These are phyloP conservation scores for Fusarium brevicatenulatum DNA, from an alignment of 2,329 filamentous ascomycete species.

Conservation along the genomic window DNA sequence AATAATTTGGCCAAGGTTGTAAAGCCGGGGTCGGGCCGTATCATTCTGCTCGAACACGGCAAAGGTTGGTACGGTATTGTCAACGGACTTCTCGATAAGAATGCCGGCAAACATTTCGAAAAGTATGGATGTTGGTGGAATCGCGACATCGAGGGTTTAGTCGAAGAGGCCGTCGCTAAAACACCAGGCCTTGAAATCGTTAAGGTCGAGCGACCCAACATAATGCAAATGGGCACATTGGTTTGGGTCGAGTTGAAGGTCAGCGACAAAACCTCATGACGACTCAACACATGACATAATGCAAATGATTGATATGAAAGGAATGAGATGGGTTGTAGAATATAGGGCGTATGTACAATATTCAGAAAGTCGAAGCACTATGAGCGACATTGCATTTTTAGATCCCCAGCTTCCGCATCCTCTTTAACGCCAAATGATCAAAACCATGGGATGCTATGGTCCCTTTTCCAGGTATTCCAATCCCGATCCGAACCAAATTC, in stretches of 20 bases:
- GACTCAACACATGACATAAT: constrained; percentile 7
- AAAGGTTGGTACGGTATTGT: constrained; percentile 64
- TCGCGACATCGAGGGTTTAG: constrained; percentile 66
- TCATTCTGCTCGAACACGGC: constrained; percentile 71
- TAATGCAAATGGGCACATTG: constrained; percentile 66
- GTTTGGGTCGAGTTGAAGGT: constrained; percentile 67
- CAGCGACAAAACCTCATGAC: constrained; percentile 29
- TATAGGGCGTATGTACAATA: constrained; percentile 44
- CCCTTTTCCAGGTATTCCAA: constrained; percentile 39
- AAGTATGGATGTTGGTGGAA: constrained; percentile 77
- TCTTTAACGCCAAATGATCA: constrained; percentile 37
- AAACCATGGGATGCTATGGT: constrained; percentile 23
- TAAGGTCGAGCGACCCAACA: constrained; percentile 61
- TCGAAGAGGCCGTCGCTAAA: constrained; percentile 58
- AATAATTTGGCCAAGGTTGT: constrained; percentile 63
- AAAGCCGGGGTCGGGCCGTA: constrained; percentile 65
- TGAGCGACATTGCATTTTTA: constrained; percentile 44
- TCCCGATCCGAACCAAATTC: constrained; percentile 29
- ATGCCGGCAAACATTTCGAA: constrained; percentile 65
- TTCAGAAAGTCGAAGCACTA: constrained; percentile 35
- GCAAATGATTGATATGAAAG: background rate
- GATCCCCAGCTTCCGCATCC: constrained; percentile 22
- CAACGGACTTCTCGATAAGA: constrained; percentile 65
- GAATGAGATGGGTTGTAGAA: constrained; percentile 38
- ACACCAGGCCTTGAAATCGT: constrained; percentile 68